Conservation (phyloP, 306 rosid genomes). For the Acacia crassicarpa region DNA sequence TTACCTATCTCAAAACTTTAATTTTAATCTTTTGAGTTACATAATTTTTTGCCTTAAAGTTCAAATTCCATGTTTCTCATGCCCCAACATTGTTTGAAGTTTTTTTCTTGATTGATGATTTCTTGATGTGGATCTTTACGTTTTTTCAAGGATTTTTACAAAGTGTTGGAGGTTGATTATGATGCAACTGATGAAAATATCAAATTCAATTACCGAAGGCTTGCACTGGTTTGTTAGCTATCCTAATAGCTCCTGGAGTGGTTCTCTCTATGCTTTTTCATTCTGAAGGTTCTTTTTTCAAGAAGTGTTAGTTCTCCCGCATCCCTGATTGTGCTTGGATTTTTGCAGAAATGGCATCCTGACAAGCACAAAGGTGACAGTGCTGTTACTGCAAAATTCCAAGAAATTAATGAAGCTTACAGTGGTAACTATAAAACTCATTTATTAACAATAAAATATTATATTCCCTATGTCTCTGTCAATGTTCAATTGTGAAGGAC, state of each 20-base stretch:
- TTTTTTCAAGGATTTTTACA: conserved; percentile 62
- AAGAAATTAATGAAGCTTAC: conserved; percentile 77
- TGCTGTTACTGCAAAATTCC: conserved; percentile 64
- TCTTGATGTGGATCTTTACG: conserved; percentile 20
- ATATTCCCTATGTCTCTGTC: not conserved
- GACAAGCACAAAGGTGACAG: conserved; percentile 67
- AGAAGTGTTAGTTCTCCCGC: conserved; percentile 26
- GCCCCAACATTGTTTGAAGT: not conserved
- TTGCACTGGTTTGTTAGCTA: conserved; percentile 62
- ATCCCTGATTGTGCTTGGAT: conserved; percentile 32
- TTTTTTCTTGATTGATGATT: conserved; percentile 16
- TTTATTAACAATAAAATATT: not conserved
- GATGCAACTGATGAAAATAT: conserved; percentile 74
- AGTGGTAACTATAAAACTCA: conserved; percentile 44
- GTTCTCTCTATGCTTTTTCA: conserved; percentile 10
- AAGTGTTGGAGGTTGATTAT: conserved; percentile 74
- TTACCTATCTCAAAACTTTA: not conserved
- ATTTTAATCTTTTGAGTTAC: not conserved
- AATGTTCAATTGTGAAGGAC: not conserved
- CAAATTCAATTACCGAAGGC: conserved; percentile 66
- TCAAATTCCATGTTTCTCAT: not conserved
- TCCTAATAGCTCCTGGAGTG: conserved; percentile 17
- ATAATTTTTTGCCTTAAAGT: not conserved
- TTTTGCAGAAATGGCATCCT: conserved; percentile 77
- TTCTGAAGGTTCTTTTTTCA: not conserved